phyloP scores from a whole-genome alignment of 257 asterid species.

The Solanum gracilifrons region DNA sequence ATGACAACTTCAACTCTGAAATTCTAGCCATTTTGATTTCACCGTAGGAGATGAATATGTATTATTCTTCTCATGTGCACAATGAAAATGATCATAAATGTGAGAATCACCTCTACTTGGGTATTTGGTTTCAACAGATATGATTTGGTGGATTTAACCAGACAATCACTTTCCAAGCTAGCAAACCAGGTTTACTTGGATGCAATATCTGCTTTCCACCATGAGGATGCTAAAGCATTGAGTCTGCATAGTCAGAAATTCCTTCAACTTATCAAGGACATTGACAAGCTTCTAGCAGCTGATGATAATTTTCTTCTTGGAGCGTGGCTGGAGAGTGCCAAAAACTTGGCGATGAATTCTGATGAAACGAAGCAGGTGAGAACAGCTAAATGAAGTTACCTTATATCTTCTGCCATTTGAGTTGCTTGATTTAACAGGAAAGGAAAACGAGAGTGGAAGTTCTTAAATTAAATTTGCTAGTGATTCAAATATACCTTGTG shows the following conservation, averaged over 20 bases:
- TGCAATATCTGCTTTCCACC: constrained; percentile 53
- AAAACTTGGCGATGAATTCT: constrained; percentile 40
- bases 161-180: constrained; percentile 84
- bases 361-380: constrained; percentile 70
- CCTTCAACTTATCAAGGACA: constrained; percentile 80
- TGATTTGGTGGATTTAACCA: constrained; percentile 89
- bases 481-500: neutral
- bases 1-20: neutral
- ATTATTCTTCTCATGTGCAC: neutral
- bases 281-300: constrained; percentile 73
- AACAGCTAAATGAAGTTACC: neutral
- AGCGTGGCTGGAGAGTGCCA: constrained; percentile 85
- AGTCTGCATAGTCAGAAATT: constrained; percentile 42
- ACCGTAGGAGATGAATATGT: neutral
- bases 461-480: neutral
- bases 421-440: neutral
- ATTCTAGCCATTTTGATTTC: neutral
- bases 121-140: constrained; percentile 40
- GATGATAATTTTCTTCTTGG: constrained; percentile 86
- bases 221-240: constrained; percentile 47
- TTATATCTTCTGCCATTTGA: neutral
- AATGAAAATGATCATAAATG: neutral
- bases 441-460: neutral
- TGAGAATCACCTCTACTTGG: neutral
- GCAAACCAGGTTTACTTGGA: constrained; percentile 81